A percentile compares a stretch with the other conserved stretches of the same genome.
Evolutionary conservation across 345 rosid genomes (phyloP).

Genomic region (Firmiana major): DNA sequence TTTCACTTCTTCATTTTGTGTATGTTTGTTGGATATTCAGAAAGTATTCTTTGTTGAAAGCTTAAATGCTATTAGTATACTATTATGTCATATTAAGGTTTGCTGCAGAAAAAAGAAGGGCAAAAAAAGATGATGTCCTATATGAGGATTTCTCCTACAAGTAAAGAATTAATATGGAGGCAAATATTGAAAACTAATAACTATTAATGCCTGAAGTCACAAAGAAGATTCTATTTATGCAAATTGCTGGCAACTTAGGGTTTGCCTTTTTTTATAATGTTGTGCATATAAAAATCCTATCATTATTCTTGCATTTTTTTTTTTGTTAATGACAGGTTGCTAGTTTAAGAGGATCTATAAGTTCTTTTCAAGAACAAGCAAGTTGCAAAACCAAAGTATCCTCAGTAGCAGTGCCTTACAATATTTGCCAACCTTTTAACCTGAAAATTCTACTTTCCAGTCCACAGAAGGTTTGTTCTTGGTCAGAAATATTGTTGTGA

Average conservation of each 20-base stretch:
- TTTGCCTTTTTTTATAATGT: not conserved
- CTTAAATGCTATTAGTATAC: not conserved
- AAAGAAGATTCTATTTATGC: not conserved
- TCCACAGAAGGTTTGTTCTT: conserved; percentile 57
- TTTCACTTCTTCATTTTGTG: conserved; percentile 4
- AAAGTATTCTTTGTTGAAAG: not conserved
- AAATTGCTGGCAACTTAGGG: not conserved
- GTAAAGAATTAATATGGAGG: not conserved
- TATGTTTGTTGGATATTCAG: not conserved
- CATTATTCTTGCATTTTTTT: conserved; percentile 16
- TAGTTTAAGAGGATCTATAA: conserved; percentile 80
- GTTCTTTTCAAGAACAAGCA: conserved; percentile 91
- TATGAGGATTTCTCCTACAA: not conserved
- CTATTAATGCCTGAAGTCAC: not conserved
- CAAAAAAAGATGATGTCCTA: not conserved
- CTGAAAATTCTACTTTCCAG: conserved; percentile 62
- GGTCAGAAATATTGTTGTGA: conserved; percentile 6
- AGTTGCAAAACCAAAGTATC: conserved; percentile 61
- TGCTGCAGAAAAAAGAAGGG: not conserved
- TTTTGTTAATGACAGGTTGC: conserved; percentile 65
- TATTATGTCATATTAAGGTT: not conserved
- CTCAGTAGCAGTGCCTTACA: conserved; percentile 62
- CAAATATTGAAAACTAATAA: not conserved
- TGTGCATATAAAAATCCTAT: not conserved
- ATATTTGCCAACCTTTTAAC: conserved; percentile 68